These are phyloP conservation scores for Aspergillus ellipticus DNA, from an alignment of 495 filamentous ascomycete genomes.

Conservation along the genomic window DNA sequence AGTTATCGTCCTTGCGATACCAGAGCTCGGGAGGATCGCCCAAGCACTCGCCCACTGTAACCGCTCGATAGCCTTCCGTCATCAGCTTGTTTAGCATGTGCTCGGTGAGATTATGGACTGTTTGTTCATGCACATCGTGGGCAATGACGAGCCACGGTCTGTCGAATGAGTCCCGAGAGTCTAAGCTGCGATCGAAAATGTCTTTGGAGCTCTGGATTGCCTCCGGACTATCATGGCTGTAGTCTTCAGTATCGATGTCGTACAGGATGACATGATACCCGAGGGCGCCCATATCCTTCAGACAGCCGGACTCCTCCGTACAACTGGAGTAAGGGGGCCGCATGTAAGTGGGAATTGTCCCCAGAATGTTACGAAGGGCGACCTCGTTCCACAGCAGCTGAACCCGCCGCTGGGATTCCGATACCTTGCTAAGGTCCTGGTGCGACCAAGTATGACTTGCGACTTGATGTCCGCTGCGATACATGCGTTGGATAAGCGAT, in stretches of 20 bases:
- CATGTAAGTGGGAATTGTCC: conserved; percentile 83
- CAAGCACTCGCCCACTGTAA: conserved; percentile 77
- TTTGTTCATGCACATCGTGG: conserved; percentile 77
- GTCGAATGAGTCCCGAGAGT: conserved; percentile 33
- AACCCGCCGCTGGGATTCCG: conserved; percentile 51
- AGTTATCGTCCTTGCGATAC: conserved; percentile 52
- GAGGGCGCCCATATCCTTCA: conserved; percentile 55
- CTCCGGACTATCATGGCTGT: conserved; percentile 55
- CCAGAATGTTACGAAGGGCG: conserved; percentile 73
- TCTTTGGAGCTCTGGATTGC: conserved; percentile 70
- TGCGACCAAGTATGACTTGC: conserved; percentile 87
- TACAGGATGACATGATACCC: conserved; percentile 77
- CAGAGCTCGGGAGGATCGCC: conserved; percentile 66
- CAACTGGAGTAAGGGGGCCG: conserved; percentile 78
- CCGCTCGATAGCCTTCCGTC: conserved; percentile 56
- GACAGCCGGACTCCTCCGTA: conserved; percentile 51
- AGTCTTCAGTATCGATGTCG: conserved; percentile 78
- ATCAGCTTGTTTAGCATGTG: conserved; percentile 63
- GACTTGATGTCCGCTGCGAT: conserved; percentile 70
- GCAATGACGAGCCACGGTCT: conserved; percentile 63
- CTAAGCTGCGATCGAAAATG: conserved; percentile 59
- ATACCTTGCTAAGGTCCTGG: conserved; percentile 60
- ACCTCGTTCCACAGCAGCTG: conserved; percentile 79
- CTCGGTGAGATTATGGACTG: conserved; percentile 70
- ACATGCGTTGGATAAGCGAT: conserved; percentile 65